These are phyloP conservation scores for Phialophora expanda DNA, from an alignment of 2,329 filamentous ascomycete species.

Conservation along the genomic window DNA sequence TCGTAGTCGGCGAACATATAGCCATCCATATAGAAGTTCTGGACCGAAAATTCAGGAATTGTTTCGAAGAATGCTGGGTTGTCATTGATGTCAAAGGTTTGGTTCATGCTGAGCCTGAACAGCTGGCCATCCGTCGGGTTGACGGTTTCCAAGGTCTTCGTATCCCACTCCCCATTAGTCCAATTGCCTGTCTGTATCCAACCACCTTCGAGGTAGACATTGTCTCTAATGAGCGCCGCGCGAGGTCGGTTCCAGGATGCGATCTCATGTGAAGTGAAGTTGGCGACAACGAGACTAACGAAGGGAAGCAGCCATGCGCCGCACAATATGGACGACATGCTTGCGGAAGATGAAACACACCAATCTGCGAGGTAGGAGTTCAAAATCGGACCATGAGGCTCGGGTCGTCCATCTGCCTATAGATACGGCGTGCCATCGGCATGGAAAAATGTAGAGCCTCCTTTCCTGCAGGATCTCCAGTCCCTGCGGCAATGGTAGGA, in stretches of 20 bases:
- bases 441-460: slow-evolving; percentile 4
- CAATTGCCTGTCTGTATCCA: slow-evolving; percentile 20
- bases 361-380: slow-evolving; percentile 3
- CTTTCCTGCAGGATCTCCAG: neutral
- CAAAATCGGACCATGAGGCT: slow-evolving; percentile 19
- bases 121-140: slow-evolving; percentile 61
- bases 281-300: slow-evolving; percentile 1
- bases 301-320: slow-evolving; percentile 14
- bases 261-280: slow-evolving; percentile 19
- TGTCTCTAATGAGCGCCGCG: slow-evolving; percentile 20
- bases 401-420: slow-evolving; percentile 16
- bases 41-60: slow-evolving; percentile 55
- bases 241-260: slow-evolving; percentile 23
- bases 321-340: slow-evolving; percentile 6
- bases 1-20: slow-evolving; percentile 68
- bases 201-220: slow-evolving; percentile 27
- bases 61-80: slow-evolving; percentile 58
- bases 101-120: slow-evolving; percentile 64
- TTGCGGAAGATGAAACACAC: slow-evolving; percentile 8
- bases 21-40: slow-evolving; percentile 65
- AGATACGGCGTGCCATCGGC: slow-evolving; percentile 19
- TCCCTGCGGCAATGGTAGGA: slow-evolving; percentile 16
- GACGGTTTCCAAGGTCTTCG: slow-evolving; percentile 40
- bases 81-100: slow-evolving; percentile 61
- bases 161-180: slow-evolving; percentile 14